A percentile compares a stretch with the other conserved stretches of the same genome.
These are phyloP conservation scores for Sherardia arvensis DNA, from an alignment of 257 asterid genomes.

Conservation along the genomic window DNA sequence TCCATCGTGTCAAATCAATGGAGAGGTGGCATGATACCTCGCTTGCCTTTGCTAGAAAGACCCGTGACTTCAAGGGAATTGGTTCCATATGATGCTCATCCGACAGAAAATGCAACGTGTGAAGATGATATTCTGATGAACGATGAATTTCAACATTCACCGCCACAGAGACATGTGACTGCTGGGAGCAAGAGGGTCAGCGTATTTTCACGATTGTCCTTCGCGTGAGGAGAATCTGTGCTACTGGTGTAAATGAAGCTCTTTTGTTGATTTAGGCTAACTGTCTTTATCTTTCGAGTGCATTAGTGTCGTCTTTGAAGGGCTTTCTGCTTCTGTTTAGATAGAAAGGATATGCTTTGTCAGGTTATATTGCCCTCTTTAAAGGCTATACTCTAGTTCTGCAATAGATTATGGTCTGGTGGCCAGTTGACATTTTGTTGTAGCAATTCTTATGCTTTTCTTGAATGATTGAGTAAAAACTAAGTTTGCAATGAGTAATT, in stretches of 20 bases:
- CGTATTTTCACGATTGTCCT: constrained; percentile 6
- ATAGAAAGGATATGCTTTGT: too few relatives aligned
- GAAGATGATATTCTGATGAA: background rate
- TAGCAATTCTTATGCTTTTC: too few relatives aligned
- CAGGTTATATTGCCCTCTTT: too few relatives aligned
- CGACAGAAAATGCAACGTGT: background rate
- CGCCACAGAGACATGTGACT: background rate
- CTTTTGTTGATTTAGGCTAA: background rate
- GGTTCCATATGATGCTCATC: background rate
- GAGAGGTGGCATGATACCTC: background rate
- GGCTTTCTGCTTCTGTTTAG: too few relatives aligned
- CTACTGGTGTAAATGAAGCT: background rate
- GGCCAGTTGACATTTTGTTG: too few relatives aligned
- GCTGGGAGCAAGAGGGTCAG: background rate
- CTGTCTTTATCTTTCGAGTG: too few relatives aligned
- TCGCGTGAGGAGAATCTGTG: background rate
- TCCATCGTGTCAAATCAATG: background rate
- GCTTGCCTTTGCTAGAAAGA: background rate
- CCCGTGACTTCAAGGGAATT: background rate
- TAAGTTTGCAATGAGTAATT: too few relatives aligned
- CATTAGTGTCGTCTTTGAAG: too few relatives aligned
- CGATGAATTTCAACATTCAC: background rate
- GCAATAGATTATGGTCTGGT: too few relatives aligned
- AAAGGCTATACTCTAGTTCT: too few relatives aligned
- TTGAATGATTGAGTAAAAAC: too few relatives aligned